Base-by-base conservation (phyloP, 2,329 filamentous ascomycete species). In the Aspergillus piperis region DNA sequence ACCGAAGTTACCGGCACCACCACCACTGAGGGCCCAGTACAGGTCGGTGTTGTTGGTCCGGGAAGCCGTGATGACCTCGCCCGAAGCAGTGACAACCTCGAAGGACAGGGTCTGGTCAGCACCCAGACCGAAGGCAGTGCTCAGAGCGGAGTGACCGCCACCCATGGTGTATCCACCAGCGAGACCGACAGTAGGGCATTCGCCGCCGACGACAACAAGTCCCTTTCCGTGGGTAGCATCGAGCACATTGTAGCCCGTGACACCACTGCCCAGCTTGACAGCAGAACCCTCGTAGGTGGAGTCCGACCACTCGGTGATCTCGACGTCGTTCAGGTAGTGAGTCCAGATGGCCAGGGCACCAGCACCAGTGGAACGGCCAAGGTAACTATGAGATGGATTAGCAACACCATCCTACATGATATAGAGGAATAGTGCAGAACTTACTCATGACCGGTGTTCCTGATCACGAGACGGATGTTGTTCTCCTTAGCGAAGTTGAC, bases 21-120 rank as follows among this genome's bases (percentile, higher is more conserved):
- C 85, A 3, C 86, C 86, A 48, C 79, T 78, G 2, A 88, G 73
- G 1, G 86, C 86, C 86, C 85, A 89, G 75, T 84, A 88, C 1
- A 89, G 75, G 56, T 88, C 86, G 0, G 75, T 59, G 65, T 88
- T 85, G 41, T 81, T 51, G 0, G 63, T 68, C 1, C 76, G 77
- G 5, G 78, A 82, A 0, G 84, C 84, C 2, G 73, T 81, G 1
- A 86, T 65, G 17, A 81, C 64, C 15, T 77, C 57, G 5, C 86
- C 84, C 11, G 70, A 68, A 1, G 79, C 81, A 7, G 81, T 84
- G 38, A 88, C 80, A 1, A 86, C 82, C 60, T 85, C 80, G 38
- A 77, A 83, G 57, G 82, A 78, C 2, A 89, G 75, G 0, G 82
- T 78, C 54, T 89, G 81, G 65, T 90, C 87, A 0, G 85, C 85